phyloP scores from a whole-genome alignment of 2,329 filamentous ascomycete genomes.

The Cladophialophora psammophila region DNA sequence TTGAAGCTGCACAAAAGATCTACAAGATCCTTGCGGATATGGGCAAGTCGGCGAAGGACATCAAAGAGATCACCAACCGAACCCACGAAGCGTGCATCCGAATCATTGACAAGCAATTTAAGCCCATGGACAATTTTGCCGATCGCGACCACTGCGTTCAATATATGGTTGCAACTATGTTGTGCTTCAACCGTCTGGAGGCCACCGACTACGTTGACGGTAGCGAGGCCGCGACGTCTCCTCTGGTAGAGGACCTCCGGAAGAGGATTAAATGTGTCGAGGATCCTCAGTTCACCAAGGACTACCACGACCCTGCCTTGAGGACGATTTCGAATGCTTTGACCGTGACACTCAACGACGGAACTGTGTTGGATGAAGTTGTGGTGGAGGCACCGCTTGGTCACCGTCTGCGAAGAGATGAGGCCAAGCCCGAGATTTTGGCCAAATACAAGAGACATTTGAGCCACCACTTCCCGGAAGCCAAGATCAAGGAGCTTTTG shows the following conservation, averaged over 20 bases:
- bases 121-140: conserved; percentile 99
- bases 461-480: conserved; percentile 78
- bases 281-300: conserved; percentile 89
- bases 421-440: conserved; percentile 97
- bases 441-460: conserved; percentile 95
- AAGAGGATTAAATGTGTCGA: conserved; percentile 96
- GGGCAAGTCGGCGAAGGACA: conserved; percentile 92
- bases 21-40: conserved; percentile 79
- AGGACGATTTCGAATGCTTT: conserved; percentile 97
- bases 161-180: conserved; percentile 97
- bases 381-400: conserved; percentile 93
- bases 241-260: conserved; percentile 87
- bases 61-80: conserved; percentile 90
- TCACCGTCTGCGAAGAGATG: conserved; percentile 87
- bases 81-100: conserved; percentile 98
- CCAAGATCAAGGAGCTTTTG: conserved; percentile 81
- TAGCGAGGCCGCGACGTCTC: conserved; percentile 87
- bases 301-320: conserved; percentile 93
- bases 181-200: conserved; percentile 90
- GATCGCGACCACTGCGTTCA: conserved; percentile 99
- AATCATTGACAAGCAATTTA: conserved; percentile 99
- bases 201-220: conserved; percentile 94
- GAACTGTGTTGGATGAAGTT: conserved; percentile 87
- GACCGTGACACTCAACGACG: conserved; percentile 93
- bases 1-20: conserved; percentile 91